Conservation (phyloP, 257 asterid genomes). For the Fraxinus excelsior region DNA sequence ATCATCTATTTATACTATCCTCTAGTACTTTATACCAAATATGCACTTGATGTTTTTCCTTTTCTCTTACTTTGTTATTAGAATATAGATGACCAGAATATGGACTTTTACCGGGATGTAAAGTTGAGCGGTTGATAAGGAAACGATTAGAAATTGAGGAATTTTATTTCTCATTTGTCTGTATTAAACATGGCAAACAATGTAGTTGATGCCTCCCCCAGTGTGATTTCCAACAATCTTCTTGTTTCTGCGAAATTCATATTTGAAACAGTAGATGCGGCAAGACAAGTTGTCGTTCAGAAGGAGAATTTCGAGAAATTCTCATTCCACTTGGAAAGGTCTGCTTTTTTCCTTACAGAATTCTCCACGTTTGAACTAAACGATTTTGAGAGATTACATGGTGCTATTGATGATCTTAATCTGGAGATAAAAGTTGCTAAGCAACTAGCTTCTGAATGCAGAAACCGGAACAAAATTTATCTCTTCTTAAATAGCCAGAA, state of each 20-base stretch:
- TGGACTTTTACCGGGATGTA: neutral
- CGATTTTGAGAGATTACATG: neutral
- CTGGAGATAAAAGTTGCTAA: constrained; percentile 35
- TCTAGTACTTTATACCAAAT: too few species aligned
- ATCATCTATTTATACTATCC: too few species aligned
- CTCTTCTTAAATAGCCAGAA: constrained; percentile 42
- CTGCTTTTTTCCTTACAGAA: constrained; percentile 32
- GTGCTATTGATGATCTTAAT: constrained; percentile 31
- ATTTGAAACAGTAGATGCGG: constrained; percentile 26
- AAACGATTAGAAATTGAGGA: constrained; percentile 10
- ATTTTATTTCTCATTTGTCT: constrained; percentile 7
- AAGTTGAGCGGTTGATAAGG: neutral
- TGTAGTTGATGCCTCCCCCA: neutral
- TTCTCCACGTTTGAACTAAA: constrained; percentile 20
- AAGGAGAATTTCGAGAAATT: constrained; percentile 39
- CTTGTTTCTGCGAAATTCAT: constrained; percentile 26
- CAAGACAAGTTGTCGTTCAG: constrained; percentile 32
- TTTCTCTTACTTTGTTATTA: too few species aligned
- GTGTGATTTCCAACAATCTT: constrained; percentile 20
- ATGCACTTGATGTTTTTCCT: neutral
- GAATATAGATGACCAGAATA: neutral
- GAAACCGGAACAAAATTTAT: constrained; percentile 37
- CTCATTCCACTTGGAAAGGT: constrained; percentile 34
- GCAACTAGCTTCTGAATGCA: constrained; percentile 33
- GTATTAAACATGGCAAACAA: constrained; percentile 26